Evolutionary conservation across 805 yeast species (phyloP).

Genomic region (Teunomyces cretensis): DNA sequence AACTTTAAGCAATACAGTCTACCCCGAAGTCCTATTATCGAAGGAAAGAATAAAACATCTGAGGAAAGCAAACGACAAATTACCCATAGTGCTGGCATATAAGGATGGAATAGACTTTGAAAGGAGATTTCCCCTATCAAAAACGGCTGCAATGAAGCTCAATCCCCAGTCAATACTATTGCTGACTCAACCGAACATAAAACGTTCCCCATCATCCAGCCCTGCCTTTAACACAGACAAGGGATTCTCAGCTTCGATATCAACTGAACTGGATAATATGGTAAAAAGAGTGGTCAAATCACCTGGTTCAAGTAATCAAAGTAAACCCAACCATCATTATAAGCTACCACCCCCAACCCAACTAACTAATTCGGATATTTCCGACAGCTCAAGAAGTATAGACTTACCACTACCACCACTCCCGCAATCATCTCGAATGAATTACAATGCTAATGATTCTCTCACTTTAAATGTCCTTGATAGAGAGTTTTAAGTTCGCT

Average conservation of each 20-base stretch:
- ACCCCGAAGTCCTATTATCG: constrained; percentile 16
- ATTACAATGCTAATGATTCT: constrained; percentile 13
- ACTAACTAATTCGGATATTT: background rate
- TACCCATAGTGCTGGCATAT: background rate
- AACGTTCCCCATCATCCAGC: background rate
- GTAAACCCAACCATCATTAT: background rate
- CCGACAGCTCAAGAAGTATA: background rate
- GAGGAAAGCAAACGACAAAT: background rate
- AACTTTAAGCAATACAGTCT: constrained; percentile 18
- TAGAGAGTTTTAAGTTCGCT: constrained; percentile 13
- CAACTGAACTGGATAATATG: background rate
- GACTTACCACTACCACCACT: constrained; percentile 6
- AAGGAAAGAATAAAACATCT: background rate
- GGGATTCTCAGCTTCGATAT: background rate
- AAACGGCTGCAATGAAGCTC: background rate
- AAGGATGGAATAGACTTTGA: background rate
- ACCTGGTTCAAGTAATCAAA: background rate
- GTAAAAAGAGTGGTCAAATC: background rate
- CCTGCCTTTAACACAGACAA: background rate
- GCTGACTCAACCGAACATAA: background rate
- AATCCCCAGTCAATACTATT: background rate
- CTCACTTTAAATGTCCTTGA: constrained; percentile 20
- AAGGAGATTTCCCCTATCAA: background rate
- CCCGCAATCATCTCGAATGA: constrained; percentile 1
- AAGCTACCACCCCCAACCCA: background rate